These are phyloP conservation scores for Neurospora tetraspora DNA, from an alignment of 495 filamentous ascomycete species.

Conservation along the genomic window DNA sequence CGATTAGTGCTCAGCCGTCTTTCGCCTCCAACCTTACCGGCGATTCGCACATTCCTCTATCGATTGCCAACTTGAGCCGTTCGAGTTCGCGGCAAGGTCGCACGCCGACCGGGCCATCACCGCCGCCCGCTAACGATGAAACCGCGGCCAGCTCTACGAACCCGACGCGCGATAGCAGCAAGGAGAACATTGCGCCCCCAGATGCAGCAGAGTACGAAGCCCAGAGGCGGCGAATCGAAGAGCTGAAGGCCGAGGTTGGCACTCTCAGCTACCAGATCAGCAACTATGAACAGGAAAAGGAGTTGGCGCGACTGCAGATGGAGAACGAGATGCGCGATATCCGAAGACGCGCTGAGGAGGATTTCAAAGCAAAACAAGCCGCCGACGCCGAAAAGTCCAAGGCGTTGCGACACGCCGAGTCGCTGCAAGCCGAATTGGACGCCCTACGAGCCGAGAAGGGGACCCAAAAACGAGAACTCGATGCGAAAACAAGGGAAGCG, in stretches of 20 bases:
- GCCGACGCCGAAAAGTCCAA: slow-evolving; percentile 59
- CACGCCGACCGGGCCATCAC: slow-evolving; percentile 21
- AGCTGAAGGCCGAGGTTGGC: slow-evolving; percentile 45
- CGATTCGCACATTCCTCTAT: slow-evolving; percentile 24
- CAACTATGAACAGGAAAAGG: slow-evolving; percentile 79
- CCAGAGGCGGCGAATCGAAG: slow-evolving; percentile 38
- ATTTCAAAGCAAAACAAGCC: slow-evolving; percentile 73
- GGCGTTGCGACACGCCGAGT: slow-evolving; percentile 60
- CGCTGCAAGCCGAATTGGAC: slow-evolving; percentile 59
- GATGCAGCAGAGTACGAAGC: slow-evolving; percentile 43
- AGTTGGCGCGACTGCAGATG: slow-evolving; percentile 61
- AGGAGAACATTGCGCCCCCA: slow-evolving; percentile 38
- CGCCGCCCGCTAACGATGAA: slow-evolving; percentile 21
- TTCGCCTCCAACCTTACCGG: slow-evolving; percentile 48
- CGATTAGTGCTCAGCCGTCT: slow-evolving; percentile 41
- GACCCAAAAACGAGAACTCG: slow-evolving; percentile 47
- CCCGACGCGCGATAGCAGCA: slow-evolving; percentile 33
- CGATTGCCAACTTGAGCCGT: slow-evolving; percentile 20
- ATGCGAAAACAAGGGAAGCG: slow-evolving; percentile 57
- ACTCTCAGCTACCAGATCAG: slow-evolving; percentile 43
- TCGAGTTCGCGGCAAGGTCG: slow-evolving; percentile 26
- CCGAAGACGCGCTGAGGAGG: slow-evolving; percentile 65
- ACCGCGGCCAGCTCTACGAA: slow-evolving; percentile 7
- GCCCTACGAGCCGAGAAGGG: slow-evolving; percentile 47
- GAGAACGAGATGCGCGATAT: slow-evolving; percentile 75